Evolutionary conservation across 2,329 filamentous ascomycete genomes (phyloP).

Genomic region (Aspergillus sp.): DNA sequence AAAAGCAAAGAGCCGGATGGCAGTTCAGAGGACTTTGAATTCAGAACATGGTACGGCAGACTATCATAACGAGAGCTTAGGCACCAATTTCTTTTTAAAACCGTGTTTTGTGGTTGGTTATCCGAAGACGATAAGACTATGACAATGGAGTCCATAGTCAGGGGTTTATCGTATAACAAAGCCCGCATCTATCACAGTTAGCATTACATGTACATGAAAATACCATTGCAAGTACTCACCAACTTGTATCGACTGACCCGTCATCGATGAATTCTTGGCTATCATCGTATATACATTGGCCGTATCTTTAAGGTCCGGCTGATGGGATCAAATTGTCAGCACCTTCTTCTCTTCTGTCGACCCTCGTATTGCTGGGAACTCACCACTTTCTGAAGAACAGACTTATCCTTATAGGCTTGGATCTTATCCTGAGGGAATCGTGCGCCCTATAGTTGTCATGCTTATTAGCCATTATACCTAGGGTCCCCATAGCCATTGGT

Average conservation of each 20-base stretch:
- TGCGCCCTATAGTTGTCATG: constrained; percentile 37
- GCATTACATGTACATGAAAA: background rate
- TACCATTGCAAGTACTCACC: constrained; percentile 22
- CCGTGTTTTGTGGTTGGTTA: background rate
- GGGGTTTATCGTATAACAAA: constrained; percentile 16
- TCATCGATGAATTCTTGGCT: constrained; percentile 41
- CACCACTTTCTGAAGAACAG: constrained; percentile 53
- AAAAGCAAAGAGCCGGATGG: constrained; percentile 10
- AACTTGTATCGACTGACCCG: constrained; percentile 37
- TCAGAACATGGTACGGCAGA: constrained; percentile 28
- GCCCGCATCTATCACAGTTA: constrained; percentile 25
- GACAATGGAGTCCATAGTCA: background rate
- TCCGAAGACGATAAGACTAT: background rate
- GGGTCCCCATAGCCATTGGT: background rate
- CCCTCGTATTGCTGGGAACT: constrained; percentile 11
- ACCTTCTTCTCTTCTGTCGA: background rate
- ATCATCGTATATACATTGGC: constrained; percentile 34
- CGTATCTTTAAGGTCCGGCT: constrained; percentile 37
- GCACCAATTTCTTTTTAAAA: too few relatives aligned
- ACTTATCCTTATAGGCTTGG: constrained; percentile 45
- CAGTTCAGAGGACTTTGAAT: constrained; percentile 15
- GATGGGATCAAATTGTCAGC: constrained; percentile 1
- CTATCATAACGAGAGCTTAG: constrained; percentile 15
- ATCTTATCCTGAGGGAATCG: constrained; percentile 52
- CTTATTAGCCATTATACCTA: background rate